Evolutionary conservation across 305 asterid species (phyloP), one percentile per base, ranked within the genome.

Genomic region (Striga hermonthica): DNA sequence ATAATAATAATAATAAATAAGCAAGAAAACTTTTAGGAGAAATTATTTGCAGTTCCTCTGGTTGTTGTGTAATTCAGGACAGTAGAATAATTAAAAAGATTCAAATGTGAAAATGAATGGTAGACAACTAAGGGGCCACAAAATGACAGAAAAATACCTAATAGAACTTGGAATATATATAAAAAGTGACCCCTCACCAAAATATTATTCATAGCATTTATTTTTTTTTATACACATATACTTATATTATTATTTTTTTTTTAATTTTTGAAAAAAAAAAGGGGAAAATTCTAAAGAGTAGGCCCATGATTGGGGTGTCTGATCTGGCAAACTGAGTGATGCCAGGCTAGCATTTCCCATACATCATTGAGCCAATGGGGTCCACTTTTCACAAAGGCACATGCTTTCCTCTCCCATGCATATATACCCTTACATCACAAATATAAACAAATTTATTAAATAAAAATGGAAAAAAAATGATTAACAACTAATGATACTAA

Each of bases 311-410:
- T 62, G 81, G 81, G 81, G 67, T 22, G 2, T 76, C 78, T 78
- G 87, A 82, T 79, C 83, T 82, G 87, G 84, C 87, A 75, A 75
- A 66, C 75, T 70, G 58, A 80, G 84, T 82, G 84, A 75, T 75
- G 83, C 81, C 85, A 82, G 84, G 72, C 84, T 77, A 82, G 81
- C 84, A 72, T 15, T 74, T 76, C 65, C 73, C 71, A 68, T 75
- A 78, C 83, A 82, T 82, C 81, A 80, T 75, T 82, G 85, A 80
- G 79, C 55, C 45, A 13, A 5, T 70, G 83, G 87, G 78, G 13
- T 83, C 83, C 75, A 62, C 9, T 3, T 63, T 65, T 53, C 83
- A 75, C 83, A 77, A 74, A 65, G 31, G 80, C 84, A 79, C 87
- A 78, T 82, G 84, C 83, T 78, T 70, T 40, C 63, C 79, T 75